phyloP scores from a whole-genome alignment of 2,329 filamentous ascomycete species.

The Penicillium concentricum region DNA sequence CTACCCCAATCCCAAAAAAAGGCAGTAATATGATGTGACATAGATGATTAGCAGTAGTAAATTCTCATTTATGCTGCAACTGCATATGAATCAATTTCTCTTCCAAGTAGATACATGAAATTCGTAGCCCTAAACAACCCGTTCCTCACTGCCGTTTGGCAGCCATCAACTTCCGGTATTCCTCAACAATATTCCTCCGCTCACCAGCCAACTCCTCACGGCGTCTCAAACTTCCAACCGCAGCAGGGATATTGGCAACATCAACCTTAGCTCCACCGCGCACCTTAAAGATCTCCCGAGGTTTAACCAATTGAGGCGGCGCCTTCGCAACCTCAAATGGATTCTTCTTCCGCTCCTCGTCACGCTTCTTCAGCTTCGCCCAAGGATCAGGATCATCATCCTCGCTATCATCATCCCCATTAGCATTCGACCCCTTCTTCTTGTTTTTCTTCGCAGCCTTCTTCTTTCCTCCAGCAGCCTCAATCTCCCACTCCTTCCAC shows the following conservation, averaged over 20 bases:
- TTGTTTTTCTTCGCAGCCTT: constrained; percentile 42
- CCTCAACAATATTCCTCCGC: constrained; percentile 68
- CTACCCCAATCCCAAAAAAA: constrained; percentile 18
- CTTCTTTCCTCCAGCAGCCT: constrained; percentile 51
- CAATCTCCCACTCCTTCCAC: constrained; percentile 62
- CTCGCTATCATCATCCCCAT: constrained; percentile 52
- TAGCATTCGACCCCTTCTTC: constrained; percentile 43
- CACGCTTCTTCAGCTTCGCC: constrained; percentile 67
- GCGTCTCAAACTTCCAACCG: constrained; percentile 67
- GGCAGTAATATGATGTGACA: constrained; percentile 37
- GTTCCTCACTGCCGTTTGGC: constrained; percentile 42
- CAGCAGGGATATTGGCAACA: constrained; percentile 67
- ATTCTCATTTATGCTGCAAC: constrained; percentile 16
- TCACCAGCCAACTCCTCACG: constrained; percentile 71
- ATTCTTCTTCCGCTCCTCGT: constrained; percentile 37
- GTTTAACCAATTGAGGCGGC: constrained; percentile 69
- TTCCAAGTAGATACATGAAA: constrained; percentile 3
- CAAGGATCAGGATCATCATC: constrained; percentile 73
- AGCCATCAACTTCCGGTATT: constrained; percentile 70
- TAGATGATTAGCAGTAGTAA: constrained; percentile 25
- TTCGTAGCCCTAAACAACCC: background rate
- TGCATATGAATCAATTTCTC: constrained; percentile 19
- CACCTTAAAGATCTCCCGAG: constrained; percentile 64
- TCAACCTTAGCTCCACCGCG: constrained; percentile 64
- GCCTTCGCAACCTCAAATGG: constrained; percentile 63